Conservation (phyloP, 2,329 filamentous ascomycete species). For the Verticillium klebahnii region DNA sequence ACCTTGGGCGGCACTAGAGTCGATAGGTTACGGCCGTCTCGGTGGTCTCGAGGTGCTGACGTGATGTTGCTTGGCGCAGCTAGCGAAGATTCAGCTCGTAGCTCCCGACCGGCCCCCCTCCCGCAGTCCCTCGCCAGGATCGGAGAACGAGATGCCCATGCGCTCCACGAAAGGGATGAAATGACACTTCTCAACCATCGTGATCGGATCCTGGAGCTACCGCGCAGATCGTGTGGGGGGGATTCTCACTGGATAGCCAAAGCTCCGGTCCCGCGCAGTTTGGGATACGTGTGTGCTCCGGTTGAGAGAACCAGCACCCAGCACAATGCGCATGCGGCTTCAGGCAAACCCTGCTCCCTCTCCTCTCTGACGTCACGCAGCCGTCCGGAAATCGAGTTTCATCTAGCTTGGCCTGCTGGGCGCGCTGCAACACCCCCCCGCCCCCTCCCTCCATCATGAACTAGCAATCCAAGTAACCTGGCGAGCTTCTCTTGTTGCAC, state of each 20-base stretch:
- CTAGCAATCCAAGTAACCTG: too few species aligned
- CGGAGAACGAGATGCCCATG: not conserved
- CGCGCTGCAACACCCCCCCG: not conserved
- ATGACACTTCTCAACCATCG: not conserved
- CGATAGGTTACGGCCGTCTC: not conserved
- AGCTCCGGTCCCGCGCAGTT: not conserved
- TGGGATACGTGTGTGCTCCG: not conserved
- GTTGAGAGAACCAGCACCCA: not conserved
- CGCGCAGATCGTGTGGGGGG: not conserved
- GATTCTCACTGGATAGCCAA: not conserved
- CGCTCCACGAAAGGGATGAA: not conserved
- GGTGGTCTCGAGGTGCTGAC: not conserved
- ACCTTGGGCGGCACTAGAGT: not conserved
- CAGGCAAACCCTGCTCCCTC: not conserved
- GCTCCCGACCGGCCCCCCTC: not conserved
- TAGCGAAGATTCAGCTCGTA: not conserved
- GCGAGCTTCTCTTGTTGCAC: too few species aligned
- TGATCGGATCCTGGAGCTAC: not conserved
- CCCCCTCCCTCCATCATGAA: not conserved
- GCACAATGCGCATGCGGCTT: not conserved
- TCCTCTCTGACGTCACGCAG: not conserved
- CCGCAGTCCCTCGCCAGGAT: not conserved
- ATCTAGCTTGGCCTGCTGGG: not conserved
- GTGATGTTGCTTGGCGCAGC: not conserved
- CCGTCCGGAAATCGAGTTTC: not conserved